Evolutionary conservation across 345 rosid species (phyloP).

Genomic region (Noccaea caerulescens): DNA sequence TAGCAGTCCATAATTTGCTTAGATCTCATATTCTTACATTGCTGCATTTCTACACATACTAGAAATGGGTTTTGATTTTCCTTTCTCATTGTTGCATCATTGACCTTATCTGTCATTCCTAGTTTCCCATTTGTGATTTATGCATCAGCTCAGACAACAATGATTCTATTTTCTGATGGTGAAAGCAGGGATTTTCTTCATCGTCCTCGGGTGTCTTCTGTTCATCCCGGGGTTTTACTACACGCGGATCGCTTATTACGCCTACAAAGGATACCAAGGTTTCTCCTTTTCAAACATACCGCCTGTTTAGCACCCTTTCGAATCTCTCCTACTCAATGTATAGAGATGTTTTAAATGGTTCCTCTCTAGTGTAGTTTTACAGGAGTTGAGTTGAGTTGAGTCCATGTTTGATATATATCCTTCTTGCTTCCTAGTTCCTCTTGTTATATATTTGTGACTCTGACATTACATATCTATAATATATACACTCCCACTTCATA

Average conservation of each 20-base stretch:
- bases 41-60: neutral
- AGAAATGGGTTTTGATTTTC: neutral
- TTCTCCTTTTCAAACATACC: slow-evolving; percentile 96
- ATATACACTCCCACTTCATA: slow-evolving; percentile 3
- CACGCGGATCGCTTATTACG: slow-evolving; percentile 90
- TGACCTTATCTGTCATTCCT: slow-evolving; percentile 4
- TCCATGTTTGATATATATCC: neutral
- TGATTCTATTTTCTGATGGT: slow-evolving; percentile 13
- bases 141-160: slow-evolving; percentile 1
- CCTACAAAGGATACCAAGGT: slow-evolving; percentile 94
- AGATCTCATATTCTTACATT: too few relatives aligned
- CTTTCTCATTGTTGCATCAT: slow-evolving; percentile 8
- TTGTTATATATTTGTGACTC: slow-evolving; percentile 31
- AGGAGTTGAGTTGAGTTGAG: slow-evolving; percentile 18
- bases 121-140: slow-evolving; percentile 6
- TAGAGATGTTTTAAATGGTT: slow-evolving; percentile 31
- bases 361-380: slow-evolving; percentile 36
- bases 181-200: slow-evolving; percentile 83
- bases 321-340: slow-evolving; percentile 33
- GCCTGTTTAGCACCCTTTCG: slow-evolving; percentile 53
- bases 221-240: slow-evolving; percentile 95
- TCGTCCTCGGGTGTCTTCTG: slow-evolving; percentile 73
- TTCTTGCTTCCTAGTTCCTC: slow-evolving; percentile 19
- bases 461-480: neutral
- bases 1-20: too few relatives aligned